Conservation (phyloP, 148 eudicot genomes). For the Rhododendron ferrugineum region DNA sequence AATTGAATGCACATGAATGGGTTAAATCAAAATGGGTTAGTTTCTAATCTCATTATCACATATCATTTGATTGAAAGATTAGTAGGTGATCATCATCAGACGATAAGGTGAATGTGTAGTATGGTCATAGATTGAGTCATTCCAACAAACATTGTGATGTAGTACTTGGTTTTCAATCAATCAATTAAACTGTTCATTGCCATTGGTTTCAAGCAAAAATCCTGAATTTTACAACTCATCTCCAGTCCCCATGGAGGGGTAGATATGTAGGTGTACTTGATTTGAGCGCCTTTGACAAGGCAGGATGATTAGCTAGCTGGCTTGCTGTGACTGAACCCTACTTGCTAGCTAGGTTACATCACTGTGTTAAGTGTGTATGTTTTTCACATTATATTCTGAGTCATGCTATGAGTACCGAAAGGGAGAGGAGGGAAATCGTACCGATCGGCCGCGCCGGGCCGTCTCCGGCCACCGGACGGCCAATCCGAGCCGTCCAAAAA, state of each 20-base stretch:
- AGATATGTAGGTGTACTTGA: constrained; percentile 11
- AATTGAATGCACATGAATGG: not conserved
- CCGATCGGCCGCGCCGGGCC: too few species aligned
- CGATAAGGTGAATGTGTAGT: not conserved
- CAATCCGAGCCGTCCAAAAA: too few species aligned
- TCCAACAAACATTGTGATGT: not conserved
- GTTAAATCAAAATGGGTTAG: not conserved
- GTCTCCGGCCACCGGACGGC: too few species aligned
- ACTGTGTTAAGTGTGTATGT: not conserved
- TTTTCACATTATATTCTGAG: too few species aligned
- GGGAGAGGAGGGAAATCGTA: too few species aligned
- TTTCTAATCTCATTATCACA: not conserved
- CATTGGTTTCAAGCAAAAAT: constrained; percentile 7
- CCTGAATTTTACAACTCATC: not conserved
- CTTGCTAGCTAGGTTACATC: not conserved
- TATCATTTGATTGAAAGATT: not conserved
- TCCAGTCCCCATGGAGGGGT: not conserved
- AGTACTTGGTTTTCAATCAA: not conserved
- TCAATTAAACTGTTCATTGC: constrained; percentile 10
- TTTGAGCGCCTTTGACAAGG: not conserved
- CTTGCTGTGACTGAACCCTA: not conserved
- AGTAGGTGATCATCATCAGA: not conserved
- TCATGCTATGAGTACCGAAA: too few species aligned
- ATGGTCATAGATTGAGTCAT: constrained; percentile 1
- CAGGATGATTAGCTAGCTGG: not conserved